Conservation (phyloP, 805 yeast genomes). For the Yarrowia hollandica region DNA sequence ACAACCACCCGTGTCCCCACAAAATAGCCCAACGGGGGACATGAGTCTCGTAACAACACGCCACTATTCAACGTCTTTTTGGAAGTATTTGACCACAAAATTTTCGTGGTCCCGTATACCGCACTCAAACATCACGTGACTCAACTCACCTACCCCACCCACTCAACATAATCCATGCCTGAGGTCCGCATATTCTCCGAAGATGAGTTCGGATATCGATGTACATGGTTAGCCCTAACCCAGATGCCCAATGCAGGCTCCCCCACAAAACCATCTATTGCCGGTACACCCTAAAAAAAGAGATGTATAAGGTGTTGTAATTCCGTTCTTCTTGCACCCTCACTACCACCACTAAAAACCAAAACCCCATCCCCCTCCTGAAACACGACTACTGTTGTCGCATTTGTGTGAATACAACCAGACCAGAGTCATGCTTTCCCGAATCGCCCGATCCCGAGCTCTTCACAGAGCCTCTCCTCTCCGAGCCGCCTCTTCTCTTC, state of each 20-base stretch:
- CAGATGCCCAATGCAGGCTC: slow-evolving; percentile 17
- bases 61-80: too few species aligned
- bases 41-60: too few species aligned
- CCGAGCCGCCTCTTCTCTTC: too few species aligned
- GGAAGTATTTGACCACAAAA: too few species aligned
- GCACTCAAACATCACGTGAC: too few species aligned
- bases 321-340: background rate
- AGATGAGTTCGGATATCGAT: background rate
- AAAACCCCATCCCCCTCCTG: background rate
- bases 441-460: background rate
- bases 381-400: background rate
- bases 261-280: slow-evolving; percentile 28
- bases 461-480: background rate
- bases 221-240: background rate
- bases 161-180: too few species aligned
- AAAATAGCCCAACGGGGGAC: too few species aligned
- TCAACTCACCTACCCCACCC: background rate
- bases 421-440: slow-evolving; percentile 5
- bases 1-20: too few species aligned
- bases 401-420: slow-evolving; percentile 28
- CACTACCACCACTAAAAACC: too few species aligned
- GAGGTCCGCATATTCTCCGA: background rate
- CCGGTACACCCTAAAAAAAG: background rate
- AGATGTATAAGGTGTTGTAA: background rate
- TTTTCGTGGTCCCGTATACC: too few species aligned